Conservation (phyloP, 768 basidiomycete species). For the Naganishia randhawae region DNA sequence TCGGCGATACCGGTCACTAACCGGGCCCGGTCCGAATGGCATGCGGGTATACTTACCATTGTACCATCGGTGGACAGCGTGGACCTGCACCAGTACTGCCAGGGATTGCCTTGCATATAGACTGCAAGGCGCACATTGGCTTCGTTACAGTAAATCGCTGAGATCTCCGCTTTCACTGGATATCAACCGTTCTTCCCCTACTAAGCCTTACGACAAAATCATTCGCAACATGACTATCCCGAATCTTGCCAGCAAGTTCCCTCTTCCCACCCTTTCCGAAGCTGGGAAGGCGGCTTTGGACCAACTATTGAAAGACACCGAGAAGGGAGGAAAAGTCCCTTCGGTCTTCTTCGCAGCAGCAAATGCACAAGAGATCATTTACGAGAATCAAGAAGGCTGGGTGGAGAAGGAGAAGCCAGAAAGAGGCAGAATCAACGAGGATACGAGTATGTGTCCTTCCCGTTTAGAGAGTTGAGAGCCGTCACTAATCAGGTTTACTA, state of each 20-base stretch:
- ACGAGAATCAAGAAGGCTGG: constrained; percentile 34
- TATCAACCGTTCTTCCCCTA: not conserved
- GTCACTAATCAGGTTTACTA: not conserved
- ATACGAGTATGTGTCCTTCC: constrained; percentile 10
- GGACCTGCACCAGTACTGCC: no score
- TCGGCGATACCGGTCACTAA: no score
- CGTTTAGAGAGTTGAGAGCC: not conserved
- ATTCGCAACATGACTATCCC: constrained; percentile 8
- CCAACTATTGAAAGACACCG: constrained; percentile 31
- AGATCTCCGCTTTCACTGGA: no score
- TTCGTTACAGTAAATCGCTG: no score
- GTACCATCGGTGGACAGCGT: no score
- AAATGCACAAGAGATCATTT: constrained; percentile 39
- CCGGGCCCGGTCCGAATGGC: no score
- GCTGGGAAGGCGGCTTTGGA: constrained; percentile 25
- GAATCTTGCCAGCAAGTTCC: not conserved
- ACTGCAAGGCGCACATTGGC: no score
- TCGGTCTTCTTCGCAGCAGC: constrained; percentile 35
- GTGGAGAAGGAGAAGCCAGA: not conserved
- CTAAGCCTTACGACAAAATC: not conserved
- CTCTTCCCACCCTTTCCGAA: constrained; percentile 1
- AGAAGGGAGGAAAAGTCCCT: constrained; percentile 29
- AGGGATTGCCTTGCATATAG: no score
- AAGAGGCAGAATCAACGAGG: constrained; percentile 14
- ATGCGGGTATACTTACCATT: no score